Evolutionary conservation across 257 asterid species (phyloP), one percentile per base, ranked within the genome.

Genomic region (Solanum lycopersicoides): DNA sequence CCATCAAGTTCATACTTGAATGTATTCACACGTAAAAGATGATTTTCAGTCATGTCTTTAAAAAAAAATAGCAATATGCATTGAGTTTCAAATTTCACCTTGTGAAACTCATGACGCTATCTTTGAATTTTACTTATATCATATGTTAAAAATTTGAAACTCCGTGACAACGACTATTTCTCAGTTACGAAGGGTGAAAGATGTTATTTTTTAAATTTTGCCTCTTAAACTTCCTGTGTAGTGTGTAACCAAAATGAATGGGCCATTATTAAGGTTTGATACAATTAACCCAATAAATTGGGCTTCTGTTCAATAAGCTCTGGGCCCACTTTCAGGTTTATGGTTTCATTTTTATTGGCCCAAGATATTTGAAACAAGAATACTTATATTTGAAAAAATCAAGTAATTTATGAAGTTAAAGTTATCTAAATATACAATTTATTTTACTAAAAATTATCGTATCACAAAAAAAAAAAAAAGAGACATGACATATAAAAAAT

Each of bases 31-130:
- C 8, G 12, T 4, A 69, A 69, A 32, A 2, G 10, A 8, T 68
- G 1, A 13, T 0, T 71, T 28, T 13, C 6, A 0, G 5, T 68
- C 39, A 68, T 13, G 6, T 68, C 39, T 28, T 68, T 28, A 68
- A 32, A 6, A 32, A 6, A 28, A 71, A 71, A 0, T 71, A 34
- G 25, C 0, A n/a, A 30, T 0, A 0, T 5, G 8, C 1, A 34
- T 71, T 6, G 7, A 34, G 23, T 30, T 68, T 30, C 6, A 14
- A 30, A 68, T 28, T 68, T 30, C 18, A 68, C 44, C 11, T 39
- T 39, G 6, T 68, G 0, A 14, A 68, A 7, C 23, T 14, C 12
- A 68, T 0, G 6, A 68, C 0, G 1, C 4, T 71, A 15, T 71
- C n/a, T 71, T 30, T 71, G 1, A 71, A 8, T 32, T 32, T 32